These are phyloP conservation scores for Asterophora parasitica DNA, from an alignment of 768 basidiomycete genomes.

Conservation along the genomic window DNA sequence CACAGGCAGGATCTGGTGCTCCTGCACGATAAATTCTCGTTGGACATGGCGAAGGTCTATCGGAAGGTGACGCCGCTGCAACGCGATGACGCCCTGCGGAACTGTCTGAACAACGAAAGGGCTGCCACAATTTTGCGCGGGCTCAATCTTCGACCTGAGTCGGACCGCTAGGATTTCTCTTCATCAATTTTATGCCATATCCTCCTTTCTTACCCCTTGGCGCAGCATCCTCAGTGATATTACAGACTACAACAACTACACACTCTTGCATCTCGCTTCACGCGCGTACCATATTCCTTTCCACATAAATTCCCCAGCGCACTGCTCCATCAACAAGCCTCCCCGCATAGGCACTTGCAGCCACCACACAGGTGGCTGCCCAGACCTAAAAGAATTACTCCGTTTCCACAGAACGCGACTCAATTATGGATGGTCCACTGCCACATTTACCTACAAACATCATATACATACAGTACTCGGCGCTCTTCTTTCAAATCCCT, in stretches of 20 bases:
- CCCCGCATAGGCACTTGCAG: not conserved
- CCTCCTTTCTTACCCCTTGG: too few species aligned
- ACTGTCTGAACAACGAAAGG: conserved; percentile 4
- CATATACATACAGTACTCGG: not conserved
- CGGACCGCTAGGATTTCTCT: not conserved
- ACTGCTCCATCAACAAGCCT: too few species aligned
- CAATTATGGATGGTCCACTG: too few species aligned
- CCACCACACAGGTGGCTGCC: conserved; percentile 2
- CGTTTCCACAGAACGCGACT: too few species aligned
- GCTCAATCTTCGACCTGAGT: not conserved
- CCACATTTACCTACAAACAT: not conserved
- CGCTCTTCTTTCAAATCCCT: not conserved
- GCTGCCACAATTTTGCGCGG: not conserved
- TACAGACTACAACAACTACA: too few species aligned
- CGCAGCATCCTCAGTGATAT: too few species aligned
- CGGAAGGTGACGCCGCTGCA: conserved; percentile 6
- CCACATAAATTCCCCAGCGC: too few species aligned
- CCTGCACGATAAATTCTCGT: conserved; percentile 3
- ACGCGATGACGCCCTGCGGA: conserved; percentile 3
- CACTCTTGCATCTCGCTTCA: too few species aligned
- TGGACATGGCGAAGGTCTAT: conserved; percentile 8
- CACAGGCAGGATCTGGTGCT: conserved; percentile 9
- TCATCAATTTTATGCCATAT: not conserved
- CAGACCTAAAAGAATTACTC: too few species aligned
- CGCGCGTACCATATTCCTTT: too few species aligned